Evolutionary conservation across 495 filamentous ascomycete genomes (phyloP), one percentile per base, ranked within the genome.

Genomic region (Penicillium ochrochloron): DNA sequence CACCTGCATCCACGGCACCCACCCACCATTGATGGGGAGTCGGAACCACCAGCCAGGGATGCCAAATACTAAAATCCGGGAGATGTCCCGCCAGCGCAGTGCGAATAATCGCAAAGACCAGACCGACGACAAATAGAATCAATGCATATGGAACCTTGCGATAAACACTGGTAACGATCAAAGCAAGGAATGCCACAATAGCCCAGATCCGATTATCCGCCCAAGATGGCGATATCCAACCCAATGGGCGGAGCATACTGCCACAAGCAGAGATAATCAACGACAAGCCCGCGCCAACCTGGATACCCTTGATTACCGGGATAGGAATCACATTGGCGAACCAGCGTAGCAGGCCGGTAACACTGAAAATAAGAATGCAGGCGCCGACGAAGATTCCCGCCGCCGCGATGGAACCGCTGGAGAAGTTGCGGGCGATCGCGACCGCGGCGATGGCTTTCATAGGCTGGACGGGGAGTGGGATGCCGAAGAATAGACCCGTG

Each of bases 361-460:
- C 62, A 67, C 90, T 92, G 67, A 96, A 86, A 15, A 96, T 42
- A 41, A 93, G 82, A 33, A 98, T 85, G 57, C 90, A 83, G 14
- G 77, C 77, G 7, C 86, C 85, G 25, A 95, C 91, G 46, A 92
- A 89, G 57, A 93, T 80, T 5, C 94, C 94, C 3, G 93, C 91
- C 0, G 91, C 89, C 23, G 91, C 85, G 55, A 90, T 94, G 63
- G 90, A 85, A 59, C 83, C 85, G 25, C 86, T 77, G 12, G 82
- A 83, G 68, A 92, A 88, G 44, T 76, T 78, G 29, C 84, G 83
- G 12, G 89, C 85, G 54, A 98, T 90, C 15, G 93, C 91, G 0
- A 96, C 88, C 0, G 94, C 90, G 42, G 93, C 93, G 63, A 98
- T 94, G 19, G 94, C 94, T 80, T 96, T 93, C 90, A 95, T 92